Evolutionary conservation across 306 rosid genomes (phyloP), one percentile per base, ranked within the genome.

Genomic region (Begonia masoniana): DNA sequence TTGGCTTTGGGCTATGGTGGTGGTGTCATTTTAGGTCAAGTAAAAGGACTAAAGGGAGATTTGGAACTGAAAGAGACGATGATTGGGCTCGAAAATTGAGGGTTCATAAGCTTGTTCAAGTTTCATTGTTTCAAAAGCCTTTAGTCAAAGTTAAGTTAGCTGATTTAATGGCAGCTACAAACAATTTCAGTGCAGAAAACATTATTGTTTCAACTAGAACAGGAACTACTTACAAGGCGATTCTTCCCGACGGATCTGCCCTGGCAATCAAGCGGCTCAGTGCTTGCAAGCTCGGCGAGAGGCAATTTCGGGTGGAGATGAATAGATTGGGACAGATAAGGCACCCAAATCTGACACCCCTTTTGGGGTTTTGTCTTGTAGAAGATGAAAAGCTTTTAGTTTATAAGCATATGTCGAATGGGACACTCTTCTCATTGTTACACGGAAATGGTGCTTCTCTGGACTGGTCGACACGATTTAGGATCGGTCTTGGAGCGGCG

Each of bases 1-100:
- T 81, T 56, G 88, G 82, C 60, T 77, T 85, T 62, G 97, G 97
- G 49, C 15, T 91, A 39, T 91, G 94, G 96, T 91, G 97, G 97
- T 85, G 94, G 94, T 83, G 71, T 55, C 91, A 83, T 66, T 57
- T 82, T 71, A 77, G 85, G 69, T 31, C 62, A 66, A 59, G 62
- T 46, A 65, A 54, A 74, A 64, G 63, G 66, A 72, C 59, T 64
- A 83, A 57, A 60, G 63, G 74, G 31, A 81, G 86, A 9, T 71
- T 46, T 71, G 80, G 58, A 42, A 52, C 43, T 51, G 73, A 69
- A 6, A 42, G 54, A 12, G 69, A 43, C 41, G 85, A 73, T 13
- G 79, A 85, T 74, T 91, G 97, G 97, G 92, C 85, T 51, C 71
- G 63, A 61, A 85, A 69, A 74, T 74, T 91, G 67, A 69, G 86